A percentile compares a stretch with the other conserved stretches of the same genome.
phyloP scores from a whole-genome alignment of 2,329 filamentous ascomycete species.

The Fusarium sambucinum region DNA sequence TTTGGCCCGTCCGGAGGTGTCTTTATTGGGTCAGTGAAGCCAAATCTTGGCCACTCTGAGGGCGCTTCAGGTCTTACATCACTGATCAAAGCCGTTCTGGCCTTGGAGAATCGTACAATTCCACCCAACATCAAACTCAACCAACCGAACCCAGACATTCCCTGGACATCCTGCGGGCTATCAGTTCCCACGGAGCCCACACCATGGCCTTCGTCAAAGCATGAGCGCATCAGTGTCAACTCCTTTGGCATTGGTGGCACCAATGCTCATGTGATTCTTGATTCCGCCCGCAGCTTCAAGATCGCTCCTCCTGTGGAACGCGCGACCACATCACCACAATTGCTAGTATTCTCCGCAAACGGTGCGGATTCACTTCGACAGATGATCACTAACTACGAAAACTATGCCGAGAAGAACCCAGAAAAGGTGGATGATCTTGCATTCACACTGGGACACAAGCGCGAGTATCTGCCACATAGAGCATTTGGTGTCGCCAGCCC shows the following conservation, averaged over 20 bases:
- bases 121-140: slow-evolving; percentile 52
- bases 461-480: neutral
- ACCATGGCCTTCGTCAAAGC: slow-evolving; percentile 44
- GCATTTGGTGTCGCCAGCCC: slow-evolving; percentile 1
- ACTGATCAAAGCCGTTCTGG: slow-evolving; percentile 35
- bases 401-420: neutral
- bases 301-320: neutral
- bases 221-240: slow-evolving; percentile 52
- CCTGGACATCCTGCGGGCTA: slow-evolving; percentile 38
- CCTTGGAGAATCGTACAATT: slow-evolving; percentile 50
- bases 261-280: slow-evolving; percentile 51
- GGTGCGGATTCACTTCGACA: neutral
- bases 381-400: neutral
- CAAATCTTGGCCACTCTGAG: slow-evolving; percentile 1
- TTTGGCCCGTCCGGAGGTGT: slow-evolving; percentile 10
- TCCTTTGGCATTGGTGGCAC: slow-evolving; percentile 56
- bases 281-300: neutral
- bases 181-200: slow-evolving; percentile 43
- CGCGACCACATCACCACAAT: neutral
- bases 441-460: neutral
- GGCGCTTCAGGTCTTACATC: slow-evolving; percentile 6
- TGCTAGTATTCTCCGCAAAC: slow-evolving; percentile 7
- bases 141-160: slow-evolving; percentile 48
- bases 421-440: neutral
- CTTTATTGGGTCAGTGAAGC: slow-evolving; percentile 1